A percentile compares a stretch with the other conserved stretches of the same genome.
These are phyloP conservation scores for Quercus wislizeni DNA, from an alignment of 306 rosid genomes.

Conservation along the genomic window DNA sequence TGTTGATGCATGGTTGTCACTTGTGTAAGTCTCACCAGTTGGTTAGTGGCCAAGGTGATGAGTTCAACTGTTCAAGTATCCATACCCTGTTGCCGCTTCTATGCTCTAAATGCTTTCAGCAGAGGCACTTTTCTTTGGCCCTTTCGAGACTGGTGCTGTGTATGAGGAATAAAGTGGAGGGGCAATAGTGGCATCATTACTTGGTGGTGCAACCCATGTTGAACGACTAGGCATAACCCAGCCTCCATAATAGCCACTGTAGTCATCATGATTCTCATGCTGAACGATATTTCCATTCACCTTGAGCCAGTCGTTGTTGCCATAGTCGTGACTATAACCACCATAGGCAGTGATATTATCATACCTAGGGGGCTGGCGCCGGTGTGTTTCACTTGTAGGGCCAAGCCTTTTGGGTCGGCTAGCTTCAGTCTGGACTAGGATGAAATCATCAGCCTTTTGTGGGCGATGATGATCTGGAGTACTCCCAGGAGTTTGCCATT, in stretches of 20 bases:
- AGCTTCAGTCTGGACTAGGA: constrained; percentile 26
- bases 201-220: not conserved
- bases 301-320: too few relatives aligned
- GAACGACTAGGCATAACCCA: too few relatives aligned
- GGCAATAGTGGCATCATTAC: constrained; percentile 31
- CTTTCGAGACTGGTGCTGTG: not conserved
- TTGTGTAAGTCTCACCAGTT: not conserved
- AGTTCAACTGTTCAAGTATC: not conserved
- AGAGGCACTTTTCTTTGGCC: constrained; percentile 1
- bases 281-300: too few relatives aligned
- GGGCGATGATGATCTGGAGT: constrained; percentile 18
- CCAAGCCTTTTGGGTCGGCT: constrained; percentile 17
- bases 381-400: not conserved
- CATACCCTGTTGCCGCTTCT: constrained; percentile 20
- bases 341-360: not conserved
- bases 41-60: not conserved
- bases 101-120: constrained; percentile 14
- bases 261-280: too few relatives aligned
- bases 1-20: not conserved
- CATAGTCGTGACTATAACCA: too few relatives aligned
- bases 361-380: constrained; percentile 1
- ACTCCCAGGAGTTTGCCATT: too few relatives aligned
- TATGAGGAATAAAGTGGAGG: not conserved
- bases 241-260: too few relatives aligned
- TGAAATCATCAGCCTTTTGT: constrained; percentile 12